Percentiles rank a stretch among this genome's conserved stretches.
These are phyloP conservation scores for Colletotrichum musicola DNA, from an alignment of 2,329 filamentous ascomycete genomes.

Conservation along the genomic window DNA sequence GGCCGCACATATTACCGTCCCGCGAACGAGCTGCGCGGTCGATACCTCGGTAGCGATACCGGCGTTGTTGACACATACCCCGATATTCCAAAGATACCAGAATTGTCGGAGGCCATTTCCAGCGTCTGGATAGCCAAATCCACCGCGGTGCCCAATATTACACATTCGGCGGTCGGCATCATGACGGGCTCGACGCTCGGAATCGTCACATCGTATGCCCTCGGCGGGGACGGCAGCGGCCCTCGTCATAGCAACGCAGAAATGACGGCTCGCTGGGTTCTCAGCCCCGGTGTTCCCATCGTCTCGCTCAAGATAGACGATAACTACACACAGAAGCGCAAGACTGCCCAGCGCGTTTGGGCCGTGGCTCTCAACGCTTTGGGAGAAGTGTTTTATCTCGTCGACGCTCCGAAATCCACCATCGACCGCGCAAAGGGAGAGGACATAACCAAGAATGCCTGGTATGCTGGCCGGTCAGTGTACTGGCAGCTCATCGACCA, in stretches of 20 bases:
- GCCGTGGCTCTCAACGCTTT: constrained; percentile 94
- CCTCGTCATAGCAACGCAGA: constrained; percentile 78
- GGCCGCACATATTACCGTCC: constrained; percentile 84
- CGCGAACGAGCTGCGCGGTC: constrained; percentile 79
- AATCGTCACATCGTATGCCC: constrained; percentile 83
- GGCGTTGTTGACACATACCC: constrained; percentile 72
- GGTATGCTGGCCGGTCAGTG: constrained; percentile 82
- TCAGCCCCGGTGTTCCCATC: constrained; percentile 94
- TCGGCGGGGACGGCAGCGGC: constrained; percentile 72
- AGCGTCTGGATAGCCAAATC: constrained; percentile 94
- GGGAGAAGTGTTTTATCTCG: constrained; percentile 90
- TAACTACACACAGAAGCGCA: constrained; percentile 78
- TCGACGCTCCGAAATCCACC: constrained; percentile 73
- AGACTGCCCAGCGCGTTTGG: constrained; percentile 81
- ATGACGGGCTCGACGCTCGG: constrained; percentile 87
- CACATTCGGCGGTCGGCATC: constrained; percentile 84
- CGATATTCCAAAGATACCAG: constrained; percentile 82
- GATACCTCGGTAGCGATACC: constrained; percentile 75
- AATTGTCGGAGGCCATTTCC: constrained; percentile 77
- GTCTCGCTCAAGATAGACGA: constrained; percentile 88
- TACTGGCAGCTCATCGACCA: constrained; percentile 86
- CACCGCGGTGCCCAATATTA: constrained; percentile 75
- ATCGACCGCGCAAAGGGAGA: constrained; percentile 61
- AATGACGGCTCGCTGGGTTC: constrained; percentile 87
- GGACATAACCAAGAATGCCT: constrained; percentile 75